Percentiles rank a stretch among this genome's conserved stretches.
phyloP scores from a whole-genome alignment of 2,329 filamentous ascomycete genomes.

The Fusarium tricinctum region DNA sequence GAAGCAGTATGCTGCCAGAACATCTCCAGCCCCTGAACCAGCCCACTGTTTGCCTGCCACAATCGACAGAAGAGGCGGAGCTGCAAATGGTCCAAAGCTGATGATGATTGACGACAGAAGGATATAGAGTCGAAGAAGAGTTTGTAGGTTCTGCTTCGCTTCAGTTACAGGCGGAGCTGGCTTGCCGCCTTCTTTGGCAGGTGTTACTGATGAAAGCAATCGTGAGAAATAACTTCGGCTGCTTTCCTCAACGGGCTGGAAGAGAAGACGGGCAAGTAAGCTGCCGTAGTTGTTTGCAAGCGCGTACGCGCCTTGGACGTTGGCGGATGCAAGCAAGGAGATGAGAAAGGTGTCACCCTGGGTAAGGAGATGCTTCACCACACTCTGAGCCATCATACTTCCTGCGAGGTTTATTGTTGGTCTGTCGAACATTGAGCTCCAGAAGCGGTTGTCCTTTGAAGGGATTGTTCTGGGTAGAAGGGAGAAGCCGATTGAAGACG shows the following conservation, averaged over 20 bases:
- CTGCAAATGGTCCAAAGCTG: conserved; percentile 79
- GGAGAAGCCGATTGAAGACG: conserved; percentile 74
- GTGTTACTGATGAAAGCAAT: conserved; percentile 67
- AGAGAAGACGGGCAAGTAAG: conserved; percentile 86
- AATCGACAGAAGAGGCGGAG: conserved; percentile 79
- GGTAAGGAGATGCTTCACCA: conserved; percentile 93
- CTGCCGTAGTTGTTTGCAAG: conserved; percentile 96
- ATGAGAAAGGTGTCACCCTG: conserved; percentile 95
- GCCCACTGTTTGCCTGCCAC: conserved; percentile 85
- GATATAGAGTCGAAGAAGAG: conserved; percentile 79
- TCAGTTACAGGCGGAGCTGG: conserved; percentile 54
- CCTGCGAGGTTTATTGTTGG: conserved; percentile 79
- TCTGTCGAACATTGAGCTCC: conserved; percentile 74
- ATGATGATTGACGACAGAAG: conserved; percentile 79
- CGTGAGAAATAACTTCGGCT: conserved; percentile 91
- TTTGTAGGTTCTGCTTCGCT: conserved; percentile 67
- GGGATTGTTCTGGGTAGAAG: conserved; percentile 67
- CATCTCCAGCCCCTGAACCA: conserved; percentile 76
- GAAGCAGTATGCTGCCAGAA: conserved; percentile 86
- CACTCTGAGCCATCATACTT: conserved; percentile 89
- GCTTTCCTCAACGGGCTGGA: conserved; percentile 96
- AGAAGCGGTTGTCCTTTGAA: conserved; percentile 56
- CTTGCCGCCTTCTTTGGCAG: conserved; percentile 35
- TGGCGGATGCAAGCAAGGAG: conserved; percentile 79
- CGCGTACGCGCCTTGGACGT: conserved; percentile 91